Percentiles rank a stretch among this genome's conserved stretches.
phyloP scores from a whole-genome alignment of 1,284 basidiomycete genomes.

The Malassezia globosa region DNA sequence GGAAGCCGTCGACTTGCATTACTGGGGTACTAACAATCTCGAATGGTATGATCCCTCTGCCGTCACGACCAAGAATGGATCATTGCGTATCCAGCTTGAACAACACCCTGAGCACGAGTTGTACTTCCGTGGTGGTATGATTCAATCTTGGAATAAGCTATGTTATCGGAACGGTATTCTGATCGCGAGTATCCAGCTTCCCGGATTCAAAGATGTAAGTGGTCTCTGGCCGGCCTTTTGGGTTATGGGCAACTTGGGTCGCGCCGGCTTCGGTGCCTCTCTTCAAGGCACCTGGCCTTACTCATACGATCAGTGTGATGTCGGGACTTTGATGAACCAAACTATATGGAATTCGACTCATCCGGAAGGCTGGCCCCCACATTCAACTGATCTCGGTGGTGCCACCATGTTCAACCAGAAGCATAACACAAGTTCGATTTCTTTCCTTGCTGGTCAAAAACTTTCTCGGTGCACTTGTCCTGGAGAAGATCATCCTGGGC shows the following conservation, averaged over 20 bases:
- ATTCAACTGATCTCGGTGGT: neutral
- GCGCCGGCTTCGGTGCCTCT: constrained; percentile 40
- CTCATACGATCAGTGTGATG: constrained; percentile 57
- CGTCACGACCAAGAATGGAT: constrained; percentile 65
- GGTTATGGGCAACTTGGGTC: constrained; percentile 68
- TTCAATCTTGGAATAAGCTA: constrained; percentile 68
- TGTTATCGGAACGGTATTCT: constrained; percentile 89
- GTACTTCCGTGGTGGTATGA: constrained; percentile 54
- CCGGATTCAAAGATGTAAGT: constrained; percentile 56
- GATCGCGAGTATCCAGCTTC: constrained; percentile 61
- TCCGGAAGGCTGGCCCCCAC: neutral
- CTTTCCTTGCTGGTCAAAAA: constrained; percentile 63
- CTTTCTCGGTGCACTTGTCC: constrained; percentile 60
- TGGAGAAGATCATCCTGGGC: constrained; percentile 70
- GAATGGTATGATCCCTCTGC: constrained; percentile 62
- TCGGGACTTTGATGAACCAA: constrained; percentile 66
- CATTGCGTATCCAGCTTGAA: constrained; percentile 60
- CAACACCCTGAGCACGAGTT: constrained; percentile 54
- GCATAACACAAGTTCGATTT: constrained; percentile 23
- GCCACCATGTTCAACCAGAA: constrained; percentile 18
- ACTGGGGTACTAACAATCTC: constrained; percentile 53
- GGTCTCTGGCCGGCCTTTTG: constrained; percentile 61
- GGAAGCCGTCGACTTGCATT: constrained; percentile 61
- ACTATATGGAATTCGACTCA: neutral
- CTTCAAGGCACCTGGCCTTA: constrained; percentile 62